These are phyloP conservation scores for Nakaseomyces nivariensis DNA, from an alignment of 1,139 yeast genomes.

Conservation along the genomic window DNA sequence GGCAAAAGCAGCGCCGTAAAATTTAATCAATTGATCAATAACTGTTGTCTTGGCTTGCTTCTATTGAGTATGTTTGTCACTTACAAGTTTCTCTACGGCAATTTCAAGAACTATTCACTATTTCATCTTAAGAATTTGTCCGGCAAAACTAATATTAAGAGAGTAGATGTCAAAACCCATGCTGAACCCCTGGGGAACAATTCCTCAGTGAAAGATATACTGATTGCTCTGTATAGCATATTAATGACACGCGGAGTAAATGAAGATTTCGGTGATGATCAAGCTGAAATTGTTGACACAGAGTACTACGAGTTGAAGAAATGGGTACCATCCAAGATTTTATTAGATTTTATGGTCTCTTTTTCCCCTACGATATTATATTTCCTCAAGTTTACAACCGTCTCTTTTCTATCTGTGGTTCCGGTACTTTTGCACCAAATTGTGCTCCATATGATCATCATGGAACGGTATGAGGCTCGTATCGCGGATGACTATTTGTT, in stretches of 20 bases:
- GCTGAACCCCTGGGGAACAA: not conserved
- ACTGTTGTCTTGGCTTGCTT: constrained; percentile 9
- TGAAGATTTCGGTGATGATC: not conserved
- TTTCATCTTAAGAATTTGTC: constrained; percentile 11
- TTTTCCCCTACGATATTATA: constrained; percentile 49
- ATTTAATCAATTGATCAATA: constrained; percentile 4
- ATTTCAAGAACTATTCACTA: constrained; percentile 18
- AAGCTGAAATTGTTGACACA: constrained; percentile 6
- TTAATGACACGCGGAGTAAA: not conserved
- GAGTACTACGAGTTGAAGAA: constrained; percentile 43
- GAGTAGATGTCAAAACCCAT: not conserved
- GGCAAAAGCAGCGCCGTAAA: not conserved
- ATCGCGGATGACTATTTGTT: constrained; percentile 52
- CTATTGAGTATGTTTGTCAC: constrained; percentile 11
- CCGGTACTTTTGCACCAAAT: constrained; percentile 35
- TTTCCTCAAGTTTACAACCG: constrained; percentile 33
- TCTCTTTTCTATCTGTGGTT: constrained; percentile 34
- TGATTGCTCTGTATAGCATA: not conserved
- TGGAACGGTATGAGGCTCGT: constrained; percentile 38
- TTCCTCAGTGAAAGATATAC: not conserved
- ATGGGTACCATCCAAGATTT: constrained; percentile 52
- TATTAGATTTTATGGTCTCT: constrained; percentile 38
- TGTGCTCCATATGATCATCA: constrained; percentile 35
- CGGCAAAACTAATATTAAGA: not conserved
- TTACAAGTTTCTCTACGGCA: constrained; percentile 15